Percentiles rank a stretch among this genome's conserved stretches.
Evolutionary conservation across 2,329 filamentous ascomycete genomes (phyloP).

Genomic region (Drechslerella dactyloides): DNA sequence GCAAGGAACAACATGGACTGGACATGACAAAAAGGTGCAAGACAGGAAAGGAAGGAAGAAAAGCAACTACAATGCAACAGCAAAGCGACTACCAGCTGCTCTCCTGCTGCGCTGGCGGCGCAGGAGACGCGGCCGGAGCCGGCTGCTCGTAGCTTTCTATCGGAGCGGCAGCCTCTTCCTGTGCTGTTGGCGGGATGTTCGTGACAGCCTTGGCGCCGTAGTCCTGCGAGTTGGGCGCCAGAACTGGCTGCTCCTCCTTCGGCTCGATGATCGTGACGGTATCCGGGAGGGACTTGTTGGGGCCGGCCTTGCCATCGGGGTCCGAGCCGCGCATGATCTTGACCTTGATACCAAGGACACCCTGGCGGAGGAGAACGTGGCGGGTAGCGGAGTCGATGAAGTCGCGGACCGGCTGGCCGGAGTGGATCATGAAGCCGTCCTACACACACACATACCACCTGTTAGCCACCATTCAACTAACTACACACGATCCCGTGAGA

Average conservation of each 20-base stretch:
- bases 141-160: conserved; percentile 38
- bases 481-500: too few relatives aligned
- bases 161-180: conserved; percentile 30
- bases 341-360: conserved; percentile 99
- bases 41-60: conserved; percentile 7
- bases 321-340: conserved; percentile 99
- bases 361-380: conserved; percentile 99
- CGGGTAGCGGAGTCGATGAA: conserved; percentile 99
- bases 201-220: conserved; percentile 65
- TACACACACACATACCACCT: too few relatives aligned
- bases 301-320: conserved; percentile 98
- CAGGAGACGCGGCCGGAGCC: conserved; percentile 22
- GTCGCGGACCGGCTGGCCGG: conserved; percentile 98
- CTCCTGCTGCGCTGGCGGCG: conserved; percentile 17
- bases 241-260: conserved; percentile 96
- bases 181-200: conserved; percentile 33
- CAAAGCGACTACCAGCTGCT: conserved; percentile 36
- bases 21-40: conserved; percentile 1
- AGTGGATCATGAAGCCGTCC: conserved; percentile 99
- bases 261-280: conserved; percentile 99
- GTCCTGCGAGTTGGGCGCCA: conserved; percentile 96
- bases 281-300: conserved; percentile 96
- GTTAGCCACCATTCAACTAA: conserved; percentile 9
- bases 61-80: conserved; percentile 22
- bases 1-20: not conserved